Evolutionary conservation across 2,329 filamentous ascomycete species (phyloP).

Genomic region (Dactylellina sp.): DNA sequence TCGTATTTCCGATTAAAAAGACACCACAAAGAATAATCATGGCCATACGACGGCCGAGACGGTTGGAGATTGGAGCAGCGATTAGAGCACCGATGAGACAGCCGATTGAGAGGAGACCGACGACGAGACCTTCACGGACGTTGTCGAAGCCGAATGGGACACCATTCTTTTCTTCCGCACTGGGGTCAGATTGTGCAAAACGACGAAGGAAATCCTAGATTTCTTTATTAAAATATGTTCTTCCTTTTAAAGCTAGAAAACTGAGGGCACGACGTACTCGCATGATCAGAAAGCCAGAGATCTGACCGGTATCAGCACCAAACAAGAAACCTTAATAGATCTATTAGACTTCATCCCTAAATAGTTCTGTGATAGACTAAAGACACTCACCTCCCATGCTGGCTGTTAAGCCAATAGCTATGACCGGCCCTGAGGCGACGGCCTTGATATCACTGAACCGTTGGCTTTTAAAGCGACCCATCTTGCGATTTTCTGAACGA

Average conservation of each 20-base stretch:
- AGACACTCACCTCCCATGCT: constrained; percentile 42
- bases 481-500: constrained; percentile 1
- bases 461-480: constrained; percentile 49
- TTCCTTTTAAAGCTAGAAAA: too few species aligned
- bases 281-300: constrained; percentile 68
- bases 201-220: constrained; percentile 68
- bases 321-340: constrained; percentile 68
- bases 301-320: constrained; percentile 74
- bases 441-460: constrained; percentile 52
- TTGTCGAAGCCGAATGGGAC: constrained; percentile 68
- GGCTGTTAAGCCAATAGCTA: constrained; percentile 54
- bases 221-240: constrained; percentile 62
- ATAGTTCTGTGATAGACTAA: background rate
- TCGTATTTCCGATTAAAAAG: constrained; percentile 73
- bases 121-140: constrained; percentile 73
- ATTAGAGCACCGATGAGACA: constrained; percentile 71
- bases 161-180: constrained; percentile 62
- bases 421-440: constrained; percentile 55
- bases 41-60: constrained; percentile 72
- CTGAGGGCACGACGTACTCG: constrained; percentile 17
- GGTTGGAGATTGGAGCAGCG: constrained; percentile 73
- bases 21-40: constrained; percentile 74
- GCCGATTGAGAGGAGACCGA: constrained; percentile 73
- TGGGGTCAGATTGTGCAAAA: constrained; percentile 67
- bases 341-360: background rate